Evolutionary conservation across 768 basidiomycete species (phyloP).

Genomic region (Psilocybe cubensis): DNA sequence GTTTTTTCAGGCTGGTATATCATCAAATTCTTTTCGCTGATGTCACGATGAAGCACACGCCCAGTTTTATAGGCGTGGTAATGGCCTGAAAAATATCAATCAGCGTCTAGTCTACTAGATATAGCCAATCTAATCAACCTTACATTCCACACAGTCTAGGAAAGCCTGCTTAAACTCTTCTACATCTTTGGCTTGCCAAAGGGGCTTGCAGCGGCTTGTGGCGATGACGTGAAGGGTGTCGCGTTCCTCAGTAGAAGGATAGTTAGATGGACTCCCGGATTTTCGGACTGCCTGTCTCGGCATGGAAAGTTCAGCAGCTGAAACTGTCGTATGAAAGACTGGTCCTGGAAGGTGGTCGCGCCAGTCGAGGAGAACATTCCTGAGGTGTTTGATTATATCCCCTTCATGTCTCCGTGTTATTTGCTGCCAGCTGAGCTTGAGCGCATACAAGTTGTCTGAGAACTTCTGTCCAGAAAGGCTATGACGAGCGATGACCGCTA

Average conservation of each 20-base stretch:
- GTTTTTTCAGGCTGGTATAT: conserved; percentile 5
- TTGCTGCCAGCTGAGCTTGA: neutral
- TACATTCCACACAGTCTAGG: conserved; percentile 28
- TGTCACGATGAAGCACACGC: conserved; percentile 33
- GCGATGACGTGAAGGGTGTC: neutral
- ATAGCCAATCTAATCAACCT: neutral
- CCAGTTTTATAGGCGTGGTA: conserved; percentile 20
- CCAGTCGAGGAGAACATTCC: neutral
- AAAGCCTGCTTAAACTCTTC: conserved; percentile 30
- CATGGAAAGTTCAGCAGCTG: neutral
- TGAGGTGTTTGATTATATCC: neutral
- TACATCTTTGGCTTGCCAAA: conserved; percentile 12
- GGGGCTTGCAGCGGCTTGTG: neutral
- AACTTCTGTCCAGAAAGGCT: neutral
- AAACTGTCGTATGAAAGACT: neutral
- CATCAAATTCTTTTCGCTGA: conserved; percentile 36
- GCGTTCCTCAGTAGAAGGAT: neutral
- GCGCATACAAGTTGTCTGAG: neutral
- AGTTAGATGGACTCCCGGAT: neutral
- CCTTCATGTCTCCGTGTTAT: neutral
- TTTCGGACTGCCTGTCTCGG: neutral
- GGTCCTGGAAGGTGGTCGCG: neutral
- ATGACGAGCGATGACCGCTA: neutral
- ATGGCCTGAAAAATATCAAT: conserved; percentile 19
- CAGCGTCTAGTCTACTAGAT: neutral